Base-by-base conservation (phyloP, 2,329 filamentous ascomycete genomes). In the Fusarium continuum region DNA sequence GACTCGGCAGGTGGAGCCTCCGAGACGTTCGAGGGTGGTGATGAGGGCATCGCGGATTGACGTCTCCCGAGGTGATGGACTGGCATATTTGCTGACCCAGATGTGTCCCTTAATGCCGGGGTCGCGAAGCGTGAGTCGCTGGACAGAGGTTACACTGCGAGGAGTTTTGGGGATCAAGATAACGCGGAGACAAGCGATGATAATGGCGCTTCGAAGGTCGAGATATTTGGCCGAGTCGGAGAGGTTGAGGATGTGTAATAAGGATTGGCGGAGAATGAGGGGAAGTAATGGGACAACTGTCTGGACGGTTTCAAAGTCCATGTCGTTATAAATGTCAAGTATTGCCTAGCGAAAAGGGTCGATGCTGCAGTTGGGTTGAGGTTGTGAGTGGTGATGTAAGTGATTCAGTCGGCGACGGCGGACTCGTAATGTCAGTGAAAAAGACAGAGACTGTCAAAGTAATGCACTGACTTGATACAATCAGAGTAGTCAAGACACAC, bases 201-300 rank as follows among this genome's bases (percentile, higher is more conserved):
- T 88, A 50, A 97, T 72, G 53, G 91, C 89, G 13, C 90, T 94
- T 46, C 84, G 84, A 5, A 97, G 78, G 73, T 96, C 90, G 78
- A 94, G 88, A 79, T 95, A 92, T 40, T 87, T 85, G 5, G 89
- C 86, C 8, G 87, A 88, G 28, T 88, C 82, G 0, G 93, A 92
- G 34, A 90, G 76, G 23, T 83, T 84, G 8, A 97, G 80, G 3
- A 88, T 72, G 69, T 93, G 90, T 41, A 83, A 77, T 11, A 91
- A 60, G 3, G 86, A 81, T 2, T 88, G 84, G 61, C 86, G 86
- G n/a, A 85, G 71, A 8, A 91, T 79, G 9, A 88, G 77, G 0
- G 90, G 89, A 3, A 91, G 70, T 63, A 84, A 81, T 9, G 85
- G 82, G 22, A 87, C 63, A n/a, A 86, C 60, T 16, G 72, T 57